Percentiles rank a stretch among this genome's conserved stretches.
phyloP scores from a whole-genome alignment of 495 filamentous ascomycete genomes.

The Penicillium cinerascens region DNA sequence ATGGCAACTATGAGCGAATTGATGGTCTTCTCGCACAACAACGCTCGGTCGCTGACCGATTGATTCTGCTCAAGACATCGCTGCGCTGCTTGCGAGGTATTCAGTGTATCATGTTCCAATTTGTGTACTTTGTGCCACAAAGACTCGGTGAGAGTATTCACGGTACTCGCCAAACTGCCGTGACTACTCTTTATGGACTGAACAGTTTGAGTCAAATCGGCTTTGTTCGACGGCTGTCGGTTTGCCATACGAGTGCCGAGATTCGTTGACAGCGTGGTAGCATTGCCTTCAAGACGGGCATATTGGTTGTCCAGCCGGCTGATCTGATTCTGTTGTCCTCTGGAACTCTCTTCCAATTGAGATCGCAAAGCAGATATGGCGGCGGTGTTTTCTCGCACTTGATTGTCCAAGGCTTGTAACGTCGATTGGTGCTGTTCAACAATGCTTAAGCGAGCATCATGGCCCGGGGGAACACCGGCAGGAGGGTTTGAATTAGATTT shows the following conservation, averaged over 20 bases:
- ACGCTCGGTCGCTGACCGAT: background rate
- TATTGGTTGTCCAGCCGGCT: background rate
- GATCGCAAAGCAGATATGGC: background rate
- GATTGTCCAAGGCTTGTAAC: background rate
- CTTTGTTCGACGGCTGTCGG: background rate
- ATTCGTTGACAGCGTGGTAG: background rate
- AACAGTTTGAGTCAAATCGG: background rate
- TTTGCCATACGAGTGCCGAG: background rate
- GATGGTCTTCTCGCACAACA: background rate
- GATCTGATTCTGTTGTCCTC: background rate
- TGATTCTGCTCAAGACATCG: background rate
- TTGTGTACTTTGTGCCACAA: no score
- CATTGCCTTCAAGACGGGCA: no score
- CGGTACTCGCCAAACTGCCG: background rate
- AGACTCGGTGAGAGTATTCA: no score
- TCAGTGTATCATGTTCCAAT: no score
- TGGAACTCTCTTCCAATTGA: background rate
- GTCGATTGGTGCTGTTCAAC: background rate
- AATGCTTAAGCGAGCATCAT: background rate
- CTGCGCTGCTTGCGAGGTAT: no score
- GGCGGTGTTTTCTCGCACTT: background rate
- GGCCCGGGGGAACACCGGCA: background rate
- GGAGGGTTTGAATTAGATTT: no score
- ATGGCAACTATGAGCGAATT: slow-evolving; percentile 21
- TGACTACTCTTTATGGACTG: background rate